These are phyloP conservation scores for Plantago coronopus DNA, from an alignment of 305 asterid species.

Conservation along the genomic window DNA sequence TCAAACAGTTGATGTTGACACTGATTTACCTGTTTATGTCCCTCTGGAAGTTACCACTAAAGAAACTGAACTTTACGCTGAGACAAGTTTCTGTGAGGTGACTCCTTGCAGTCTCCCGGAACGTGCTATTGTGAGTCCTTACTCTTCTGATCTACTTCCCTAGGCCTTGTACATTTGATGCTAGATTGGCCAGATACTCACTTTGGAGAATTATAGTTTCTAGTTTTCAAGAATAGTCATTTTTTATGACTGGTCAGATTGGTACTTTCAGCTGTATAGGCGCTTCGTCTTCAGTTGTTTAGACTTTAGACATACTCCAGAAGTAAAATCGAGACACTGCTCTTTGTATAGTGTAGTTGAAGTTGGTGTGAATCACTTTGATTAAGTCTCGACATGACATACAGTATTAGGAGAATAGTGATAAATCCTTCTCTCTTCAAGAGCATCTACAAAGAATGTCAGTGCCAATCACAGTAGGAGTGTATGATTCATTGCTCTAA, in stretches of 20 bases:
- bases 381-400: slow-evolving; percentile 5
- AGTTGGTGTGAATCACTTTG: background rate
- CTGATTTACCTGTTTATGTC: slow-evolving; percentile 87
- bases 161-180: slow-evolving; percentile 13
- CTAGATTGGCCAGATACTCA: slow-evolving; percentile 10
- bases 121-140: slow-evolving; percentile 73
- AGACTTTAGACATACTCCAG: slow-evolving; percentile 3
- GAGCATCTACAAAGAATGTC: background rate
- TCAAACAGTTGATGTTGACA: slow-evolving; percentile 94
- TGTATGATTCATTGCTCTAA: background rate
- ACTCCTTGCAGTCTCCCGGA: slow-evolving; percentile 98
- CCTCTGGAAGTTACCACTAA: slow-evolving; percentile 82
- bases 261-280: slow-evolving; percentile 2
- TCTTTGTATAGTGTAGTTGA: slow-evolving; percentile 17
- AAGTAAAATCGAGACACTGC: slow-evolving; percentile 13
- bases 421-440: too few relatives aligned
- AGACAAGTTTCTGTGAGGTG: slow-evolving; percentile 90
- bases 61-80: slow-evolving; percentile 76
- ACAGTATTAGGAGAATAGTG: background rate
- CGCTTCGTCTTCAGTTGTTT: slow-evolving; percentile 6
- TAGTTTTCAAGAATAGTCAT: slow-evolving; percentile 4
- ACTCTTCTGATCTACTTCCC: slow-evolving; percentile 16
- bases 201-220: slow-evolving; percentile 1
- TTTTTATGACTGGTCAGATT: slow-evolving; percentile 8
- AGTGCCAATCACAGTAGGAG: background rate